phyloP scores from a whole-genome alignment of 1,284 basidiomycete species.

The Hypsizygus ulmarius region DNA sequence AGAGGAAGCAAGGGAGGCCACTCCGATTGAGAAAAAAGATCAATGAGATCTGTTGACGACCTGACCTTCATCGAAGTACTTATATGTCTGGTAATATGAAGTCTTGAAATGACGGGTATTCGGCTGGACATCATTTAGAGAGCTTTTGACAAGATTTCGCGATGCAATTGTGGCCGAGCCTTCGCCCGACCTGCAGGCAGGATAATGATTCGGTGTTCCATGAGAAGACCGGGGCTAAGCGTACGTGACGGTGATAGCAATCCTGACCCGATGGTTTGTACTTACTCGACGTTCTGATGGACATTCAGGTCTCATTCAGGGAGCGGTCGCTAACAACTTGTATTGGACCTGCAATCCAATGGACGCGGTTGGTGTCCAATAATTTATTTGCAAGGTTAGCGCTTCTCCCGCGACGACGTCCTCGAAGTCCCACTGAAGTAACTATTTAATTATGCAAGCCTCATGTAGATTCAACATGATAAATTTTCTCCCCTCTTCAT shows the following conservation, averaged over 20 bases:
- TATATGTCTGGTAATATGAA: conserved; percentile 1
- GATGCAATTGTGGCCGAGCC: background rate
- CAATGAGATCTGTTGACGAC: conserved; percentile 24
- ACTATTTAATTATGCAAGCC: no score
- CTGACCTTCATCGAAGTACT: background rate
- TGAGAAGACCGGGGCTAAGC: conserved; percentile 6
- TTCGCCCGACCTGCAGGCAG: background rate
- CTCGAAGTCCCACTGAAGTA: no score
- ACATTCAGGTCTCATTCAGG: no score
- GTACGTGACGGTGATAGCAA: conserved; percentile 5
- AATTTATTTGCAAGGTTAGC: background rate
- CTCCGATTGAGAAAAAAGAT: conserved; percentile 41
- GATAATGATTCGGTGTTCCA: conserved; percentile 1
- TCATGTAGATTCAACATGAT: no score
- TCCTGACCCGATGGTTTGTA: no score
- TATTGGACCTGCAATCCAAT: no score
- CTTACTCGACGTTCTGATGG: background rate
- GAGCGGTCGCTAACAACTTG: no score
- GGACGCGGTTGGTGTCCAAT: background rate
- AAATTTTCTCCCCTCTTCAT: background rate
- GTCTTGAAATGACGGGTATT: background rate
- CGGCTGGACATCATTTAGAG: background rate
- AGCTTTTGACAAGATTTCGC: background rate
- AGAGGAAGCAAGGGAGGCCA: conserved; percentile 28
- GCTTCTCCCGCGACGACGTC: background rate